Evolutionary conservation across 495 filamentous ascomycete species (phyloP), one percentile per base, ranked within the genome.

Genomic region (Tricharina praecox): DNA sequence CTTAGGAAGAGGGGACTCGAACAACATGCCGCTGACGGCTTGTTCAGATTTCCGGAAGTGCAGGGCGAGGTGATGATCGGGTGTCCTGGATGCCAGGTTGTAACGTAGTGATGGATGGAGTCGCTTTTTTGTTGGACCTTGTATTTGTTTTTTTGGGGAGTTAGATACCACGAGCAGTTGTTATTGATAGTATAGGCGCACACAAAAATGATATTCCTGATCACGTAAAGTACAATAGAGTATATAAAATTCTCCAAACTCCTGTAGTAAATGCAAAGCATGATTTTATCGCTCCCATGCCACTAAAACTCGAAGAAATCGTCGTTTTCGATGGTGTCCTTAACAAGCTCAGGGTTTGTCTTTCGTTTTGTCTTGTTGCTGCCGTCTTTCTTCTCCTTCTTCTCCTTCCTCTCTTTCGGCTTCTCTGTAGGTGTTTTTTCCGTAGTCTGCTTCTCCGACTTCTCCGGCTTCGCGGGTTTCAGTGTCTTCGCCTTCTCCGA

Each of bases 51-150:
- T 18, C 55, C 55, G 11, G 54, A 54, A 23, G 49, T 48, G 23
- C 54, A 55, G n/a, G 55, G 58, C 36, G 56, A 59, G 48, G 13
- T 59, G 21, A 37, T 59, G 48, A 50, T 59, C 47, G 56, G 56
- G 48, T 59, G 56, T 50, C 55, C 56, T 20, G 55, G 46, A 24
- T 59, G 56, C 52, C 48, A 7, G 16, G 40, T 39, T n/a, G n/a
- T n/a, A n/a, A n/a, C n/a, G n/a, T n/a, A n/a, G n/a, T n/a, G n/a
- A n/a, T n/a, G n/a, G n/a, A n/a, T n/a, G n/a, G n/a, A n/a, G n/a
- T n/a, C n/a, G n/a, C n/a, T n/a, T n/a, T n/a, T n/a, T n/a, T n/a
- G n/a, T n/a, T n/a, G n/a, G n/a, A n/a, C n/a, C n/a, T n/a, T n/a
- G n/a, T n/a, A n/a, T n/a, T n/a, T n/a, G n/a, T n/a, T n/a, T n/a